phyloP scores from a whole-genome alignment of 2,329 filamentous ascomycete genomes.

The Paracamarosporium sp. region DNA sequence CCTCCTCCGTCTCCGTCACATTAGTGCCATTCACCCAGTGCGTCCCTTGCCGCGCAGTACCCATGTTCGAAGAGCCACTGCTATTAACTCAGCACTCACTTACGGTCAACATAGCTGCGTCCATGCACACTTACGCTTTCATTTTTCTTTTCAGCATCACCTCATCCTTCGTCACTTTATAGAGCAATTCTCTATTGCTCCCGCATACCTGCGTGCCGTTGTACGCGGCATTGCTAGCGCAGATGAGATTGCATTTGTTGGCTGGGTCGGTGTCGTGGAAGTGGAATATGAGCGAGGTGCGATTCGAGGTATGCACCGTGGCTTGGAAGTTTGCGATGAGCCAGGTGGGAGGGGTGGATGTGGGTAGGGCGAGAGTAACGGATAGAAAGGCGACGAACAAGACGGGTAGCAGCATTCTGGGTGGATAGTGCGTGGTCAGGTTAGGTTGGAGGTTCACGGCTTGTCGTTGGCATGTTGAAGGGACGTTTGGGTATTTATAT shows the following conservation, averaged over 20 bases:
- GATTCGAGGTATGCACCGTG: background rate
- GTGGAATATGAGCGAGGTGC: background rate
- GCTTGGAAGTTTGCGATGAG: background rate
- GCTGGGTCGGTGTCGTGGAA: background rate
- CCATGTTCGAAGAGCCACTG: background rate
- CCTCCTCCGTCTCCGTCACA: slow-evolving; percentile 14
- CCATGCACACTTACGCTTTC: background rate
- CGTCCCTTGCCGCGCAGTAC: slow-evolving; percentile 6
- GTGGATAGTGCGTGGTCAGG: no score
- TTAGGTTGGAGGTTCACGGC: no score
- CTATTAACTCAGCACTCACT: background rate
- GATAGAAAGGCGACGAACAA: background rate
- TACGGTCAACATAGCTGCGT: no score
- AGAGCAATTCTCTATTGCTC: background rate
- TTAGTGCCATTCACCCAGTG: slow-evolving; percentile 19
- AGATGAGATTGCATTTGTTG: background rate
- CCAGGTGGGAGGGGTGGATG: background rate
- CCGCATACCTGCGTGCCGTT: background rate
- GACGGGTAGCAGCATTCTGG: background rate
- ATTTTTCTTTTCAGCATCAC: background rate
- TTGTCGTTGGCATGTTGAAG: no score
- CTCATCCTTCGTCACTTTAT: background rate
- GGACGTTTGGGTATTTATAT: background rate
- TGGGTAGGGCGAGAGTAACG: background rate
- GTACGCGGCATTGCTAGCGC: background rate